Evolutionary conservation across 2,329 filamentous ascomycete genomes (phyloP).

Genomic region (Neurospora sp.): DNA sequence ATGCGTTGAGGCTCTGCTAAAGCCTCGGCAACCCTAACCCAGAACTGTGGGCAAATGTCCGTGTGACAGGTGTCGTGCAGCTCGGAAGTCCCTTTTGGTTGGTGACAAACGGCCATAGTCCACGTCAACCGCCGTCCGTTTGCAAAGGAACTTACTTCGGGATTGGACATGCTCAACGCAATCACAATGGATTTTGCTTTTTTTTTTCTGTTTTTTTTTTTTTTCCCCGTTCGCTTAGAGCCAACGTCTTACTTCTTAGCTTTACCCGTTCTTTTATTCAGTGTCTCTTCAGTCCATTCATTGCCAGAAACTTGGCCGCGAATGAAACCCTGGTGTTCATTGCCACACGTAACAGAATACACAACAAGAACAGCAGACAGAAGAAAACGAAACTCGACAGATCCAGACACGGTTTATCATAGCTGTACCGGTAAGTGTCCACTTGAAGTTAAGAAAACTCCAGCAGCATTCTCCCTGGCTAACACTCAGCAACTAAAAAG

Average conservation of each 20-base stretch:
- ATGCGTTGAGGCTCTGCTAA: too few species aligned
- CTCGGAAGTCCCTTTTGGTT: background rate
- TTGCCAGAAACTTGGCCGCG: background rate
- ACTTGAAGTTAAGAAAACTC: background rate
- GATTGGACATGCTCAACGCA: background rate
- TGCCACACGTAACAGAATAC: background rate
- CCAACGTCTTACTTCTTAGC: background rate
- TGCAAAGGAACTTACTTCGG: background rate
- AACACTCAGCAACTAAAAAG: background rate
- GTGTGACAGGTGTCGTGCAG: too few species aligned
- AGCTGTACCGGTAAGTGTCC: background rate
- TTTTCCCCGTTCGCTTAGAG: background rate
- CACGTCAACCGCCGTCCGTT: background rate
- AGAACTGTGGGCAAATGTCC: too few species aligned
- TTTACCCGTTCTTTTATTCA: background rate
- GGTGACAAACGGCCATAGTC: background rate
- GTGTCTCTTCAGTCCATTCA: background rate
- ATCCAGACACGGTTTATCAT: background rate
- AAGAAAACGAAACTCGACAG: too few species aligned
- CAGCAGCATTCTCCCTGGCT: background rate
- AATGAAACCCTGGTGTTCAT: background rate
- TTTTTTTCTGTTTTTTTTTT: background rate
- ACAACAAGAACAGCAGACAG: background rate
- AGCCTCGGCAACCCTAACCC: too few species aligned
- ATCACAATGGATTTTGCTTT: background rate